Evolutionary conservation across 169 alveolate genomes (phyloP).

Genomic region (Babesia sp.): DNA sequence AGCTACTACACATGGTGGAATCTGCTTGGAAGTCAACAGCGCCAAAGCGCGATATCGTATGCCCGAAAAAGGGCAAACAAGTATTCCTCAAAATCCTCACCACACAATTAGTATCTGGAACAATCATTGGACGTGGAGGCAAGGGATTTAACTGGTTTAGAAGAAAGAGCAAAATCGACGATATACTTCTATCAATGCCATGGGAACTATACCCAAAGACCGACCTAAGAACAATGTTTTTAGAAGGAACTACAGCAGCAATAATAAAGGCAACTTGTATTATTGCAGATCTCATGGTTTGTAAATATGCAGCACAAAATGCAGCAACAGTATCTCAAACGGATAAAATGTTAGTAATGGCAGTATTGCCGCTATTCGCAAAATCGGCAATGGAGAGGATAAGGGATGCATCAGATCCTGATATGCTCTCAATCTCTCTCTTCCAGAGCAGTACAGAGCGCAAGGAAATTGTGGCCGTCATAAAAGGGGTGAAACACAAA

Average conservation of each 20-base stretch:
- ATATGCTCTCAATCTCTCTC: conserved; percentile 45
- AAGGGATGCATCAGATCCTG: conserved; percentile 15
- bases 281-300: conserved; percentile 58
- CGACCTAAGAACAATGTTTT: conserved; percentile 53
- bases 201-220: conserved; percentile 70
- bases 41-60: conserved; percentile 1
- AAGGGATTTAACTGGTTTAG: conserved; percentile 69
- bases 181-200: conserved; percentile 63
- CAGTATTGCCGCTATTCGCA: conserved; percentile 53
- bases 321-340: neutral
- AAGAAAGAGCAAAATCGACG: conserved; percentile 63
- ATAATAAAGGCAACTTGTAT: conserved; percentile 63
- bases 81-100: conserved; percentile 61
- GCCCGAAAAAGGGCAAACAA: neutral
- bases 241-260: conserved; percentile 50
- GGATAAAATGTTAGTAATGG: conserved; percentile 60
- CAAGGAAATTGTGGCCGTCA: conserved; percentile 56
- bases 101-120: conserved; percentile 66
- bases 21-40: conserved; percentile 12
- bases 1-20: neutral
- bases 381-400: conserved; percentile 43
- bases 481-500: conserved; percentile 52
- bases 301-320: conserved; percentile 38
- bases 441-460: conserved; percentile 39
- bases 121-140: conserved; percentile 68